Evolutionary conservation across 2,329 filamentous ascomycete species (phyloP).

Genomic region (Claviceps humidiphila): DNA sequence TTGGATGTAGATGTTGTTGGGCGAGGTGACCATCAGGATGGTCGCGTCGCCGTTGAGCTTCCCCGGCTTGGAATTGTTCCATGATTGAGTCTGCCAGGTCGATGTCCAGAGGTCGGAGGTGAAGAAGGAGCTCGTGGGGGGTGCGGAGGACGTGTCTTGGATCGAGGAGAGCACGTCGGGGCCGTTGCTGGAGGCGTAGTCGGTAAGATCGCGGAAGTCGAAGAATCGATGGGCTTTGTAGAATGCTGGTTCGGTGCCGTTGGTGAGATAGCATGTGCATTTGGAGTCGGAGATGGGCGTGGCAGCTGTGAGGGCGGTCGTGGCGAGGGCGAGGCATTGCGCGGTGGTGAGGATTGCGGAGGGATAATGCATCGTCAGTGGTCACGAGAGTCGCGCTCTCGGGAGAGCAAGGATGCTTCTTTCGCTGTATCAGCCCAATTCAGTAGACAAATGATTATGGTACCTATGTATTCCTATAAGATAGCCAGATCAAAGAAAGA

Average conservation of each 20-base stretch:
- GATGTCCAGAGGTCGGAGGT: slow-evolving; percentile 20
- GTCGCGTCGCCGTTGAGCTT: slow-evolving; percentile 9
- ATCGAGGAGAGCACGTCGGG: slow-evolving; percentile 18
- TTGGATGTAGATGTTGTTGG: slow-evolving; percentile 34
- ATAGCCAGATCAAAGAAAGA: not conserved
- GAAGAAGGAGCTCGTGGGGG: slow-evolving; percentile 25
- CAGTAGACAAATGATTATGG: too few relatives aligned
- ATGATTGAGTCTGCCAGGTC: slow-evolving; percentile 26
- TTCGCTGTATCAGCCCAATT: too few relatives aligned
- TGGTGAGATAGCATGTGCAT: slow-evolving; percentile 36
- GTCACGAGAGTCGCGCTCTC: not conserved
- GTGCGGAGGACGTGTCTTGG: slow-evolving; percentile 14
- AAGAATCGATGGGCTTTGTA: slow-evolving; percentile 35
- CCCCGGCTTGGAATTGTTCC: slow-evolving; percentile 21
- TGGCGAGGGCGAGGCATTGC: not conserved
- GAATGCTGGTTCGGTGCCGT: slow-evolving; percentile 28
- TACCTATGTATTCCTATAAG: too few relatives aligned
- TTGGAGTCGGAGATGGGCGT: slow-evolving; percentile 15
- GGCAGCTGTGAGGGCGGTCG: not conserved
- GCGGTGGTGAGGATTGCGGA: not conserved
- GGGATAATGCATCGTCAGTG: not conserved
- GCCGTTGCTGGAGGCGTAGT: slow-evolving; percentile 21
- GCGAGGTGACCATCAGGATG: slow-evolving; percentile 27
- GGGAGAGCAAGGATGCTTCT: not conserved
- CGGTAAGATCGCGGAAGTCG: slow-evolving; percentile 31